Conservation (phyloP, 345 rosid species). For the Abelmoschus esculentus region DNA sequence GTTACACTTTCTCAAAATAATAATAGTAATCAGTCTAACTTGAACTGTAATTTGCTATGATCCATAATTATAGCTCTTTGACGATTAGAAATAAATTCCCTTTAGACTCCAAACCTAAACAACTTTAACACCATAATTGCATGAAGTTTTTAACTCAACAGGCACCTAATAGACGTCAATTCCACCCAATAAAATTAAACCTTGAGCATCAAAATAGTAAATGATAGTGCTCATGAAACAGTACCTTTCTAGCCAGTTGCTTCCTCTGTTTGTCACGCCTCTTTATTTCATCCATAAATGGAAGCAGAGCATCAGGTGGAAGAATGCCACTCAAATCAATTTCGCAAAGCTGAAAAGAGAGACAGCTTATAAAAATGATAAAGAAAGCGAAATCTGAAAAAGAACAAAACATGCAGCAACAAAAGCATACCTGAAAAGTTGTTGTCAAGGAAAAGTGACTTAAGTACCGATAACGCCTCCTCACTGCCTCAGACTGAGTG, state of each 20-base stretch:
- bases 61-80: neutral
- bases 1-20: neutral
- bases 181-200: neutral
- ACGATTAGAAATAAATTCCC: neutral
- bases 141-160: neutral
- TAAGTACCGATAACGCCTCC: conserved; percentile 80
- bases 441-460: conserved; percentile 93
- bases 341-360: conserved; percentile 38
- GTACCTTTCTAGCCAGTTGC: conserved; percentile 70
- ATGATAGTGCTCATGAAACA: neutral
- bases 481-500: conserved; percentile 74
- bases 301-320: conserved; percentile 59
- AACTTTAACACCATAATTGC: neutral
- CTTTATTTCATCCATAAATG: conserved; percentile 80
- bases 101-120: neutral
- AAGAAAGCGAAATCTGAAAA: neutral
- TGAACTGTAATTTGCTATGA: neutral
- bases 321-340: conserved; percentile 63
- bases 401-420: neutral
- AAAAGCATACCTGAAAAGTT: conserved; percentile 56
- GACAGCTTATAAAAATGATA: conserved; percentile 2
- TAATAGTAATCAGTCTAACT: neutral
- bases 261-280: conserved; percentile 81
- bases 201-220: neutral
- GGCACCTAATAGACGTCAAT: neutral